Conservation (phyloP, 2,329 filamentous ascomycete species). For the Colletotrichum plurivorum region DNA sequence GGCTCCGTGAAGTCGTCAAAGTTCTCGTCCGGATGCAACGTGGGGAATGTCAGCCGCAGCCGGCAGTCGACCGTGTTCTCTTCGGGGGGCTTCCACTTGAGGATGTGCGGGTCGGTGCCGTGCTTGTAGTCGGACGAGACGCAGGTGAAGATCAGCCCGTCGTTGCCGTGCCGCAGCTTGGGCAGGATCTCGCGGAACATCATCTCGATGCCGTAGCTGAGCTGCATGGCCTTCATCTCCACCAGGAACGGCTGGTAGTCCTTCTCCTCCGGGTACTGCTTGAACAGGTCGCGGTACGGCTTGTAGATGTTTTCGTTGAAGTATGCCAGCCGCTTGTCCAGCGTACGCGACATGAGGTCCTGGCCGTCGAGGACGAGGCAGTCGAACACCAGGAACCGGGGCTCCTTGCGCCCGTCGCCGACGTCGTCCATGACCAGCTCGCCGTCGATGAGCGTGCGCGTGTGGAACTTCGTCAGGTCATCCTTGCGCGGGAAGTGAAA, state of each 20-base stretch:
- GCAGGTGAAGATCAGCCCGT: slow-evolving; percentile 98
- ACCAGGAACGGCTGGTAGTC: slow-evolving; percentile 83
- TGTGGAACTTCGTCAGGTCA: slow-evolving; percentile 79
- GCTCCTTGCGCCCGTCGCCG: slow-evolving; percentile 75
- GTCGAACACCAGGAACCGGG: slow-evolving; percentile 94
- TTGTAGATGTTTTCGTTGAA: slow-evolving; percentile 83
- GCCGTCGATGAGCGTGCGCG: slow-evolving; percentile 87
- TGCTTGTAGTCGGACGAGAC: slow-evolving; percentile 87
- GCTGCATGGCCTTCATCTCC: slow-evolving; percentile 90
- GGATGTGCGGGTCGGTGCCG: slow-evolving; percentile 92
- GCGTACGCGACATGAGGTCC: slow-evolving; percentile 81
- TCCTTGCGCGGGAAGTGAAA: slow-evolving; percentile 85
- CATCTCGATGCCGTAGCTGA: slow-evolving; percentile 89
- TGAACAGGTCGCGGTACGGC: slow-evolving; percentile 76
- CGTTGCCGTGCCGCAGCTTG: slow-evolving; percentile 90
- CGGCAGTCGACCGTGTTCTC: slow-evolving; percentile 97
- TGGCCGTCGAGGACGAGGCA: slow-evolving; percentile 86
- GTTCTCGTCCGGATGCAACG: slow-evolving; percentile 77
- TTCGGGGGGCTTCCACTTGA: slow-evolving; percentile 97
- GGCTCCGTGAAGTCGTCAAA: slow-evolving; percentile 72
- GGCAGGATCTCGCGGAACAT: slow-evolving; percentile 93
- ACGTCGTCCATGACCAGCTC: slow-evolving; percentile 92
- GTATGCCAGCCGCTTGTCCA: slow-evolving; percentile 91
- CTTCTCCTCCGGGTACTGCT: slow-evolving; percentile 77
- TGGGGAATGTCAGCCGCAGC: slow-evolving; percentile 82